A percentile compares a stretch with the other conserved stretches of the same genome.
Conservation (phyloP, 1,139 yeast genomes). For the Pichia sp. region DNA sequence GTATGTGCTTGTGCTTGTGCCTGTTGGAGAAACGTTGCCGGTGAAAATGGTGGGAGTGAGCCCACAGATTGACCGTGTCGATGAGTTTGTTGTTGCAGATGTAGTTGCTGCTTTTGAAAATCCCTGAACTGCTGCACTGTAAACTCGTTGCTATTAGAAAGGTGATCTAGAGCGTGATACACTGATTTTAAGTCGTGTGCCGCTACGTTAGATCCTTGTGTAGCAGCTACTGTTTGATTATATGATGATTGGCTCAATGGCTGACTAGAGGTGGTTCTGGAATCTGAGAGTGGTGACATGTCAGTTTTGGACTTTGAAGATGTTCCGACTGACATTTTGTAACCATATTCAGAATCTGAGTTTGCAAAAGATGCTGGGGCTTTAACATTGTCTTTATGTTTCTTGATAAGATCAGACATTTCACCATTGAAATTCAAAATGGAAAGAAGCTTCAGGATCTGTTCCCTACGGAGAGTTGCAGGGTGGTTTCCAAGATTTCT, state of each 20-base stretch:
- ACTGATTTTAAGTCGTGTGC: too few species aligned
- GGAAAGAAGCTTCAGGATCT: conserved; percentile 54
- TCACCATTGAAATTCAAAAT: conserved; percentile 64
- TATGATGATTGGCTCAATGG: too few species aligned
- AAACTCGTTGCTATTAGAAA: background rate
- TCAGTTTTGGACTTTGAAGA: background rate
- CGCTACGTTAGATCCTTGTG: too few species aligned
- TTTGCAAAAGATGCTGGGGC: conserved; percentile 22
- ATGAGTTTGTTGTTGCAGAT: background rate
- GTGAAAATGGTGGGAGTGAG: background rate
- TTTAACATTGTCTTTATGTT: conserved; percentile 46
- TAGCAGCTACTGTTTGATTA: too few species aligned
- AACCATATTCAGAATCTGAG: conserved; percentile 12
- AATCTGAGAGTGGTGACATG: too few species aligned
- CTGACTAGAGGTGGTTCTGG: too few species aligned
- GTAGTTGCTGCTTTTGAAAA: background rate
- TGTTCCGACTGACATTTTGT: conserved; percentile 1
- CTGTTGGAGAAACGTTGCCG: too few species aligned
- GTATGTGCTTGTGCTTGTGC: background rate
- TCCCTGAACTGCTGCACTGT: background rate
- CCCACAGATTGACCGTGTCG: background rate
- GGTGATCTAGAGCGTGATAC: background rate
- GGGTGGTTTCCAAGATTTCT: conserved; percentile 71
- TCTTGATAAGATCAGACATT: conserved; percentile 48
- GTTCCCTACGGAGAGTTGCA: conserved; percentile 68